Base-by-base conservation (phyloP, 129 eudicot genomes). In the Lonicera japonica region DNA sequence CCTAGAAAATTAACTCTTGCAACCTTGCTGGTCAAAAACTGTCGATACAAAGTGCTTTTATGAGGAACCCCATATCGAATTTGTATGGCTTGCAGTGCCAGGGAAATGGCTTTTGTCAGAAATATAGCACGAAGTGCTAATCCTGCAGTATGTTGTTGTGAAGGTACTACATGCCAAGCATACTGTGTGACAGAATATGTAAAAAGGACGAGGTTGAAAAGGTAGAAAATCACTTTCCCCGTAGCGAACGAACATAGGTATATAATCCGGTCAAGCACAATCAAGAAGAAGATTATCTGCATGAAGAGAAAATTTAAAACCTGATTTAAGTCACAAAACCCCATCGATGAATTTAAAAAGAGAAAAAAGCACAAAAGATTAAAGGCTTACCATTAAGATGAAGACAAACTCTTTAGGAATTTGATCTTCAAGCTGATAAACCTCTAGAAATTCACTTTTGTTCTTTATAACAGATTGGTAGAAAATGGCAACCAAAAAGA, bases 371-470 rank as follows among this genome's bases (percentile, higher is more conserved):
- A 41, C 19, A 41, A 29, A 8, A 50, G 18, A 56, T 23, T 14
- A 4, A 54, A 22, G 52, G 71, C 89, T 68, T 84, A 83, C 99
- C 96, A 94, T 88, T 52, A 94, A 75, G 68, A 85, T 80, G 69
- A 85, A 88, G 19, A 94, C 99, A 51, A 71, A 94, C 79, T 94
- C 96, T 77, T 86, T 94, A 0, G 99, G 99, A 61, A 94, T 85
- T 65, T 94, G 99, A 73, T 94, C 99, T 82, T 94, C 99, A 65
- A 94, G 94, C 80, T 94, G 99, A 79, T 88, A 94, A 72, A 88
- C 94, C 64, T 88, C 99, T n/a, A 94, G 75, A 67, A 94, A 78
- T 23, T 94, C 99, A 54, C 86, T 85, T 69, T 88, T 85, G 67
- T 94, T 88, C 69, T 94, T 82, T 23, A 85, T 94, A 61, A 88